A percentile compares a stretch with the other conserved stretches of the same genome.
These are phyloP conservation scores for Penicillium verhagenii DNA, from an alignment of 495 filamentous ascomycete species.

Conservation along the genomic window DNA sequence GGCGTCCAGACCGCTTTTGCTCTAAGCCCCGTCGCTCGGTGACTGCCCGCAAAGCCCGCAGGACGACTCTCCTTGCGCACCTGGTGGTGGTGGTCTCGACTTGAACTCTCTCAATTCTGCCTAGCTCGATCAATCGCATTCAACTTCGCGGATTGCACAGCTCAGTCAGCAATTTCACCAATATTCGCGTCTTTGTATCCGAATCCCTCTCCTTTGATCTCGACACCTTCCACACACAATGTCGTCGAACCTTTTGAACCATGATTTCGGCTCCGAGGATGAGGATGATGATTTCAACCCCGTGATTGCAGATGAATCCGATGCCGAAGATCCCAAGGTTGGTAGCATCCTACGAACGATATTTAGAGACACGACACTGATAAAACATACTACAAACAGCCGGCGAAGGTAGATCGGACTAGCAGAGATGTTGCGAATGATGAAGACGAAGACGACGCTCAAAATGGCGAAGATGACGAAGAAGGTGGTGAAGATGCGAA, in stretches of 20 bases:
- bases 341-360: slow-evolving; percentile 18
- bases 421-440: slow-evolving; percentile 50
- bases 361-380: slow-evolving; percentile 17
- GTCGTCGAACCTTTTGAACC: slow-evolving; percentile 50
- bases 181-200: not conserved
- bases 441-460: slow-evolving; percentile 45
- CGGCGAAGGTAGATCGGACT: slow-evolving; percentile 47
- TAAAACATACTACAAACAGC: slow-evolving; percentile 9
- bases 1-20: slow-evolving; percentile 3
- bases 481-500: slow-evolving; percentile 54
- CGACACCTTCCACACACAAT: slow-evolving; percentile 30
- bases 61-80: slow-evolving; percentile 9
- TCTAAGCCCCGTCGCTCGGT: slow-evolving; percentile 15
- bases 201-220: not conserved
- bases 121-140: not conserved
- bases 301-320: slow-evolving; percentile 62
- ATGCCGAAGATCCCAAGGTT: slow-evolving; percentile 58
- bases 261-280: slow-evolving; percentile 68
- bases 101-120: not conserved
- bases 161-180: not conserved
- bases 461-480: slow-evolving; percentile 54
- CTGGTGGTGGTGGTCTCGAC: slow-evolving; percentile 1
- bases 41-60: slow-evolving; percentile 24
- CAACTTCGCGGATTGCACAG: not conserved
- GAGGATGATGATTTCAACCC: slow-evolving; percentile 86